Percentiles rank a stretch among this genome's conserved stretches.
phyloP scores from a whole-genome alignment of 306 rosid genomes.

The Quillaja saponaria region DNA sequence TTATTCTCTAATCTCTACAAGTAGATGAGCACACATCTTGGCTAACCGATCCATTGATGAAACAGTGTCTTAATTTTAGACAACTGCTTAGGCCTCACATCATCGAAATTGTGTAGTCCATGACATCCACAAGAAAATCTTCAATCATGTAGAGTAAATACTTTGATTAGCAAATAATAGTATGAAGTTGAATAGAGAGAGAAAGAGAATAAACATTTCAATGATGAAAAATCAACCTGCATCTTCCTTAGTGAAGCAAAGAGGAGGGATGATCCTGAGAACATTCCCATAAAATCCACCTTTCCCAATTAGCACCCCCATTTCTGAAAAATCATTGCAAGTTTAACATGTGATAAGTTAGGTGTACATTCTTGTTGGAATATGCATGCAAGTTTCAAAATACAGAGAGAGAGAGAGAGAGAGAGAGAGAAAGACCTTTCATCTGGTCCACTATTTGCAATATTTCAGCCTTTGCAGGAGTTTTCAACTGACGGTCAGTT shows the following conservation, averaged over 20 bases:
- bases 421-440: conserved; percentile 38
- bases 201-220: conserved; percentile 5
- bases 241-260: conserved; percentile 55
- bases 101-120: conserved; percentile 52
- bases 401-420: background rate
- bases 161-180: conserved; percentile 3
- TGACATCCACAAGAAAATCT: conserved; percentile 51
- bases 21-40: too few species aligned
- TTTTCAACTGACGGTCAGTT: conserved; percentile 35
- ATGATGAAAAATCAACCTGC: conserved; percentile 36
- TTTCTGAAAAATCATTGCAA: conserved; percentile 33
- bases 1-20: too few species aligned
- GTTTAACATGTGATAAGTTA: conserved; percentile 4
- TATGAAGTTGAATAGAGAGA: background rate
- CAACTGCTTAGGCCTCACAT: conserved; percentile 23
- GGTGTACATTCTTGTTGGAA: background rate
- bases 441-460: conserved; percentile 37
- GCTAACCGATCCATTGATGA: too few species aligned
- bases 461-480: conserved; percentile 45
- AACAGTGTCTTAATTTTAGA: too few species aligned
- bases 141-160: conserved; percentile 25
- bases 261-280: conserved; percentile 50
- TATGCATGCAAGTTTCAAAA: background rate
- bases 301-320: conserved; percentile 52
- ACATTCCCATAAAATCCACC: conserved; percentile 53